A percentile compares a stretch with the other conserved stretches of the same genome.
These are phyloP conservation scores for Kregervanrija delftensis DNA, from an alignment of 805 yeast genomes.

Conservation along the genomic window DNA sequence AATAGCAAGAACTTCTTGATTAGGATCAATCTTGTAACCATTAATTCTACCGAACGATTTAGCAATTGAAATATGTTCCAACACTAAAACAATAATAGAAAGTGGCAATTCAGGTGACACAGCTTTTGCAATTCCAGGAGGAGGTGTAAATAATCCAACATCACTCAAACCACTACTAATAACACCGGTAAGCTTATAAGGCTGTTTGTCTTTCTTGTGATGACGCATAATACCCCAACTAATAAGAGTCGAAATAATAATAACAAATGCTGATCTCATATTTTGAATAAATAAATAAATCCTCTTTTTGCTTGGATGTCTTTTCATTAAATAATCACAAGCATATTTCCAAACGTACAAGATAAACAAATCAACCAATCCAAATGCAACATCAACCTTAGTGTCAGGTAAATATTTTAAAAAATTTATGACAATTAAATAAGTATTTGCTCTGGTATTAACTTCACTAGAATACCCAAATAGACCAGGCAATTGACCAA, in stretches of 20 bases:
- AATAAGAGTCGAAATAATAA: conserved; percentile 75
- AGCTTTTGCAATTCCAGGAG: conserved; percentile 48
- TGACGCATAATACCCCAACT: conserved; percentile 66
- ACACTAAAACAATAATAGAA: conserved; percentile 69
- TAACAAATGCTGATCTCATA: conserved; percentile 73
- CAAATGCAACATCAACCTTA: conserved; percentile 82
- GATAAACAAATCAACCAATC: conserved; percentile 66
- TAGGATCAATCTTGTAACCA: conserved; percentile 85
- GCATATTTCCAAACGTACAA: conserved; percentile 65
- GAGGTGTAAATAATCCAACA: conserved; percentile 66
- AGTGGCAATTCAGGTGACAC: conserved; percentile 81
- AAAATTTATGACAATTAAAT: conserved; percentile 60
- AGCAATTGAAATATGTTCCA: conserved; percentile 90
- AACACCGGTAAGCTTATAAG: conserved; percentile 59
- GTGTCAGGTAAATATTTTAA: conserved; percentile 66
- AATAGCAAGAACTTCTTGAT: conserved; percentile 90
- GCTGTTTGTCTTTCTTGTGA: conserved; percentile 25
- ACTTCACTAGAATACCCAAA: conserved; percentile 67
- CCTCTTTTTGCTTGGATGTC: conserved; percentile 50
- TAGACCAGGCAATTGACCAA: conserved; percentile 82
- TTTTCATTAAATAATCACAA: conserved; percentile 53
- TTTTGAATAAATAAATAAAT: conserved; percentile 66
- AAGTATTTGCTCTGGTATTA: conserved; percentile 68
- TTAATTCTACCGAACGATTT: conserved; percentile 91
- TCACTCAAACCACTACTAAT: conserved; percentile 81